Percentiles rank a stretch among this genome's conserved stretches.
Evolutionary conservation across 306 rosid species (phyloP).

Genomic region (Sophora flavescens): DNA sequence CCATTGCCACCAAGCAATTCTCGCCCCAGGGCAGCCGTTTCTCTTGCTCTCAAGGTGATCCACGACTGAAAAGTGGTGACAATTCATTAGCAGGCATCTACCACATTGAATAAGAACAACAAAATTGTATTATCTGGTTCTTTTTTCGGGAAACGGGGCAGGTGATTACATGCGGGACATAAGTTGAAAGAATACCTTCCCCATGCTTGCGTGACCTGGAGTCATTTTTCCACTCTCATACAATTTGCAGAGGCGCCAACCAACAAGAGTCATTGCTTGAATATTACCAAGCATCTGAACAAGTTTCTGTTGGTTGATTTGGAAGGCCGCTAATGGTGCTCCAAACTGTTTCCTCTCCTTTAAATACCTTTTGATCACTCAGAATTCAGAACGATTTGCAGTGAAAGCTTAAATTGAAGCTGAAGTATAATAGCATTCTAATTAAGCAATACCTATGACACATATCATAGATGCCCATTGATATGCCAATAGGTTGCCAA

Average conservation of each 20-base stretch:
- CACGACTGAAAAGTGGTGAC: slow-evolving; percentile 67
- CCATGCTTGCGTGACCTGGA: slow-evolving; percentile 92
- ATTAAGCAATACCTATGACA: slow-evolving; percentile 75
- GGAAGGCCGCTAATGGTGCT: slow-evolving; percentile 94
- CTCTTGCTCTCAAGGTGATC: slow-evolving; percentile 89
- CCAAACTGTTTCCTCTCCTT: slow-evolving; percentile 97
- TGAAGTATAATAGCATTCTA: neutral
- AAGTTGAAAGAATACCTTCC: slow-evolving; percentile 63
- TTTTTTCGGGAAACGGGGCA: neutral
- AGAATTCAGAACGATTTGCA: slow-evolving; percentile 44
- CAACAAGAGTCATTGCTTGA: slow-evolving; percentile 95
- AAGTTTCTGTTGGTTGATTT: slow-evolving; percentile 88
- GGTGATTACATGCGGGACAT: neutral
- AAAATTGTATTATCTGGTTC: neutral
- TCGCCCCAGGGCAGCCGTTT: slow-evolving; percentile 91
- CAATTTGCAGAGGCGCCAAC: slow-evolving; percentile 96
- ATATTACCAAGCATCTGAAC: slow-evolving; percentile 86
- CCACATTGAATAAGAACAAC: slow-evolving; percentile 10
- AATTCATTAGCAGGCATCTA: slow-evolving; percentile 36
- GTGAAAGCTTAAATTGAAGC: neutral
- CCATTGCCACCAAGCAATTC: slow-evolving; percentile 98
- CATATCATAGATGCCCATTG: slow-evolving; percentile 96
- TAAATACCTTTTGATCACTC: slow-evolving; percentile 68
- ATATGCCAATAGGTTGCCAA: slow-evolving; percentile 95
- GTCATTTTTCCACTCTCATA: slow-evolving; percentile 90